Base-by-base conservation (phyloP, 2,329 filamentous ascomycete genomes). In the Mycosphaerelloides madeirae region DNA sequence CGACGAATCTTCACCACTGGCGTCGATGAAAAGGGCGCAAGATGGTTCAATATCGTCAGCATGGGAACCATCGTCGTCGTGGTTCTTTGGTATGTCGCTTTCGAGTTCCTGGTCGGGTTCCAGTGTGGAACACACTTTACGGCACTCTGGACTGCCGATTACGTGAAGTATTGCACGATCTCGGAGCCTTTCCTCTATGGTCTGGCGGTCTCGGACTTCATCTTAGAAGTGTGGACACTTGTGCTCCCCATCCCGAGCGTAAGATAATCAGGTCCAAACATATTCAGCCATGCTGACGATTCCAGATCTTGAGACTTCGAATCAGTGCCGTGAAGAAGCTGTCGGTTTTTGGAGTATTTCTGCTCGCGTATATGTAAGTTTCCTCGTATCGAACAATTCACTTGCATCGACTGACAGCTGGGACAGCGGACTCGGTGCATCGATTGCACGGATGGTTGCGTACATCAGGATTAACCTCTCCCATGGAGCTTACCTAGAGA, bases 181-280 rank as follows among this genome's bases (percentile, higher is more conserved):
- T 19, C 12, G 20, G 8, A 12, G 6, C 11, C 19, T 3, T 38
- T 22, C 9, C 18, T 19, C 3, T 12, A 34, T 9, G 28, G 22
- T 3, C n/a, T 43, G 5, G 41, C 28, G 13, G 6, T 29, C 7
- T 29, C 32, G 16, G 34, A 43, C 14, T 31, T 43, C 18, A 19
- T 43, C 4, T 32, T 43, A 5, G 41, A 43, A n/a, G 13, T 43
- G 12, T 43, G 41, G 41, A 29, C 38, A 6, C n/a, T 43, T 20
- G 3, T 38, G 3, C 34, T 43, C 3, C 41, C 41, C 5, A 6
- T 43, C 12, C 41, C 41, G 3, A 35, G 39, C 22, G n/a, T 33
- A n/a, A 15, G 6, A 7, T 7, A 40, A 6, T 28, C 6, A 4
- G 4, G 6, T 20, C 8, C 14, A 37, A n/a, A 8, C 22, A 9